Base-by-base conservation (phyloP, 2,329 filamentous ascomycete species). In the Talaromyces sp. region DNA sequence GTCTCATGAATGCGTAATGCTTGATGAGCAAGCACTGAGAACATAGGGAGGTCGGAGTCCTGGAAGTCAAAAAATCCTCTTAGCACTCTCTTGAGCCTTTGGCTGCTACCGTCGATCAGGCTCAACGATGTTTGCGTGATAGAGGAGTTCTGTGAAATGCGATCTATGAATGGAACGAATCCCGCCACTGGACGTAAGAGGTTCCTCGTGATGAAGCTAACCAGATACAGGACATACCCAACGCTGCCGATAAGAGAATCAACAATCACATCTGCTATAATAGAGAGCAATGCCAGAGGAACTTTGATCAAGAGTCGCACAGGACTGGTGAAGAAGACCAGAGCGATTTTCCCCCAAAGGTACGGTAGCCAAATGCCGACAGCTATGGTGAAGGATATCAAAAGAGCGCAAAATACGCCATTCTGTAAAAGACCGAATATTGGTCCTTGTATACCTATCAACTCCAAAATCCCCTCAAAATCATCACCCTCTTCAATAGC, bases 361-460 rank as follows among this genome's bases (percentile, higher is more conserved):
- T 98, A 99, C 0, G 95, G 95, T 61, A 97, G 80, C 80, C 95
- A 97, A 52, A 98, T 87, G 61, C 93, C 94, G 66, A 90, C 82
- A 61, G 92, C 89, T 49, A 99, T 88, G 15, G 93, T 96, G 61
- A 94, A 86, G 0, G 91, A 90, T 15, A 99, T 92, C 33, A 99
- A 84, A 54, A 98, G 89, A 8, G 91, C 90, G 74, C 94, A 97
- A 77, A 99, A 99, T 17, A 97, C 88, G 63, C 91, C 93, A 70
- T 99, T 99, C 73, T 99, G 95, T 70, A 98, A 88, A 6, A 99
- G 85, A 2, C 92, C 93, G 15, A 90, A 89, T 3, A 99, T 84
- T 0, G 95, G 95, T 0, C 95, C 95, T 73, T 96, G 92, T 90
- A 99, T 96, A 43, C 95, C 95, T 66, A 99, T 90, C 17, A 99